Percentiles rank a stretch among this genome's conserved stretches.
These are phyloP conservation scores for Panellus pusillus DNA, from an alignment of 768 basidiomycete species.

Conservation along the genomic window DNA sequence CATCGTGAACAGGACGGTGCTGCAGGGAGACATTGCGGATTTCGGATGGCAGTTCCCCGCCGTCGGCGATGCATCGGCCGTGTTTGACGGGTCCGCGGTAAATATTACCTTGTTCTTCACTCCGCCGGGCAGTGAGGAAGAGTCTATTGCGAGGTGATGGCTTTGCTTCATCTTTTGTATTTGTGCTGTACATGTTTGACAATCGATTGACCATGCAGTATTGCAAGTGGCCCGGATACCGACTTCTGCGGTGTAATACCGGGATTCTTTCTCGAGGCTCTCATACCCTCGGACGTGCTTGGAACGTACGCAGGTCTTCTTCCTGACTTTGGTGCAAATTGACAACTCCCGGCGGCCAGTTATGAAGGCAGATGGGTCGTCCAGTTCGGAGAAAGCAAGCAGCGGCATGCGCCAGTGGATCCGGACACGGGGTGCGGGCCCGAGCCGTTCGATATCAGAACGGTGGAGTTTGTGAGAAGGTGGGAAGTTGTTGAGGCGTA, in stretches of 20 bases:
- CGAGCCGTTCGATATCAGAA: background rate
- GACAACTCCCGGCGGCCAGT: background rate
- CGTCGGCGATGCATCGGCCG: background rate
- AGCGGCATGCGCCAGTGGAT: background rate
- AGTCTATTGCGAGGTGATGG: background rate
- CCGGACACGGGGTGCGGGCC: background rate
- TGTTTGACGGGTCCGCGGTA: background rate
- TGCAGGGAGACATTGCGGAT: background rate
- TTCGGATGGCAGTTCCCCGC: background rate
- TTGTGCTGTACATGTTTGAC: background rate
- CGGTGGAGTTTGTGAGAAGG: background rate
- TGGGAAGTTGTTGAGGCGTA: background rate
- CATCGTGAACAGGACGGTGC: background rate
- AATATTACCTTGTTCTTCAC: background rate
- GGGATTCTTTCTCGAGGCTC: background rate
- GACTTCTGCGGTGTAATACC: background rate
- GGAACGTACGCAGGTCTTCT: background rate
- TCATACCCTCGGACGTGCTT: background rate
- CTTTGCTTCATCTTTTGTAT: background rate
- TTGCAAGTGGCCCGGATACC: background rate
- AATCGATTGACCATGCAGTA: background rate
- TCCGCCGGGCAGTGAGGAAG: background rate
- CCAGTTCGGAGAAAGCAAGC: background rate
- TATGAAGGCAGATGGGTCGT: background rate
- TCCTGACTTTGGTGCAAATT: background rate